Percentiles rank a stretch among this genome's conserved stretches.
phyloP scores from a whole-genome alignment of 75 land plant genomes.

The Pseudotsuga menziesii region DNA sequence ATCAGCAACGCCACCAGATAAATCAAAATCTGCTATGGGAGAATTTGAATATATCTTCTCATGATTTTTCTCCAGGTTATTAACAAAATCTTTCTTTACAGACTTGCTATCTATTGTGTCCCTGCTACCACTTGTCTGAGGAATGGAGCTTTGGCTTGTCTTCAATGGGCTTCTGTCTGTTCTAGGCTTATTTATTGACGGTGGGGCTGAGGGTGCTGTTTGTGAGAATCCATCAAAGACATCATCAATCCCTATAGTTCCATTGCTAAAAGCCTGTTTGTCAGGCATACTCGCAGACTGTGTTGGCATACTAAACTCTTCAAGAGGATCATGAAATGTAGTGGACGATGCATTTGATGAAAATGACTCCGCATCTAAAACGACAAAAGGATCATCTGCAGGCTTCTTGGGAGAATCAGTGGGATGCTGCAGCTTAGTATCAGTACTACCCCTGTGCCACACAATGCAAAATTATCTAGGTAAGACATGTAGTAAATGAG shows the following conservation, averaged over 20 bases:
- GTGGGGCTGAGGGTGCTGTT: slow-evolving; percentile 17
- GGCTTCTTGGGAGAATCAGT: slow-evolving; percentile 19
- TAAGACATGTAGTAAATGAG: too few relatives aligned
- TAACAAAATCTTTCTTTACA: slow-evolving; percentile 21
- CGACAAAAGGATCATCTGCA: slow-evolving; percentile 69
- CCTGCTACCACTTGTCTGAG: slow-evolving; percentile 10
- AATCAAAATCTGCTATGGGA: slow-evolving; percentile 23
- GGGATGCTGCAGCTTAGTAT: slow-evolving; percentile 20
- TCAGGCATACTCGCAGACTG: slow-evolving; percentile 24
- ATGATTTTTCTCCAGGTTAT: slow-evolving; percentile 16
- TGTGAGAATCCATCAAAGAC: slow-evolving; percentile 49
- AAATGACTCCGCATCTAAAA: slow-evolving; percentile 35
- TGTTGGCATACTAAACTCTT: slow-evolving; percentile 42
- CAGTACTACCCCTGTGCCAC: slow-evolving; percentile 24
- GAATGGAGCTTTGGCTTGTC: slow-evolving; percentile 13
- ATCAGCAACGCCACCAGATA: slow-evolving; percentile 25
- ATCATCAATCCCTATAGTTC: slow-evolving; percentile 43
- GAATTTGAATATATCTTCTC: slow-evolving; percentile 4
- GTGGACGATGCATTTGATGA: slow-evolving; percentile 32
- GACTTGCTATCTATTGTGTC: slow-evolving; percentile 22
- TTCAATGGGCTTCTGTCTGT: slow-evolving; percentile 27
- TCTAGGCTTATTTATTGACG: slow-evolving; percentile 20
- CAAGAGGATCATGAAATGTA: slow-evolving; percentile 48
- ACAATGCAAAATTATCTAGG: not conserved
- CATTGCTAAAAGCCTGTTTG: slow-evolving; percentile 16